These are phyloP conservation scores for Saprolegnia parasitica DNA, from an alignment of 352 stramenopile species.

Conservation along the genomic window DNA sequence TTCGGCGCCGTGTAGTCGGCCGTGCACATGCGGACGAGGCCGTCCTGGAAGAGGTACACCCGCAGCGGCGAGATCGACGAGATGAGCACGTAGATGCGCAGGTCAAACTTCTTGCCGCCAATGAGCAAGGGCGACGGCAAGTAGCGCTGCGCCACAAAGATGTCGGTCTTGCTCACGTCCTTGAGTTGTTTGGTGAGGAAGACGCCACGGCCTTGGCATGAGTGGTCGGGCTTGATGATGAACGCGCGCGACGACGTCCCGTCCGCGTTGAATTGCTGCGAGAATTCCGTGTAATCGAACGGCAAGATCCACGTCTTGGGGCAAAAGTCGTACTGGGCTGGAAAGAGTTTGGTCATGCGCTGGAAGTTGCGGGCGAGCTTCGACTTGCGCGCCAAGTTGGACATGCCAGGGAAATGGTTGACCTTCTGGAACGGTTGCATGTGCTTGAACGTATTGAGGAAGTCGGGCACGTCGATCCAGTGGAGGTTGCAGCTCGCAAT, in stretches of 20 bases:
- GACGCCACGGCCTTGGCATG: constrained; percentile 88
- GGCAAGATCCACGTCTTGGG: constrained; percentile 96
- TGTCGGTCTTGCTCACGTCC: constrained; percentile 81
- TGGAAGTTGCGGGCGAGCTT: constrained; percentile 94
- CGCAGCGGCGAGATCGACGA: constrained; percentile 80
- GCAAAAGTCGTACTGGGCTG: constrained; percentile 91
- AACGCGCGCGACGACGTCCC: constrained; percentile 89
- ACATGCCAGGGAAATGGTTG: constrained; percentile 95
- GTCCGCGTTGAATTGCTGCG: constrained; percentile 84
- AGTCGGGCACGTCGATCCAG: constrained; percentile 93
- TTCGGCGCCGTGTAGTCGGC: constrained; percentile 83
- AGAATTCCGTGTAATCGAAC: constrained; percentile 90
- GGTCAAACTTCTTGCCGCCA: constrained; percentile 90
- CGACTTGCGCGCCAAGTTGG: constrained; percentile 91
- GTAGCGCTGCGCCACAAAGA: constrained; percentile 86
- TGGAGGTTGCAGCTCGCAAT: constrained; percentile 86
- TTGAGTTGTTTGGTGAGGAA: constrained; percentile 91
- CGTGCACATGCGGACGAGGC: constrained; percentile 87
- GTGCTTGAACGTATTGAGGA: constrained; percentile 83
- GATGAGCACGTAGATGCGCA: constrained; percentile 90
- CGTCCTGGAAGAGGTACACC: constrained; percentile 89
- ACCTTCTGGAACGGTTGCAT: constrained; percentile 91
- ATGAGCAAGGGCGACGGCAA: constrained; percentile 68
- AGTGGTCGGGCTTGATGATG: constrained; percentile 94
- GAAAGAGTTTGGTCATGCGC: constrained; percentile 93